These are phyloP conservation scores for Beauveria scarabaeidicola DNA, from an alignment of 2,329 filamentous ascomycete genomes.

Conservation along the genomic window DNA sequence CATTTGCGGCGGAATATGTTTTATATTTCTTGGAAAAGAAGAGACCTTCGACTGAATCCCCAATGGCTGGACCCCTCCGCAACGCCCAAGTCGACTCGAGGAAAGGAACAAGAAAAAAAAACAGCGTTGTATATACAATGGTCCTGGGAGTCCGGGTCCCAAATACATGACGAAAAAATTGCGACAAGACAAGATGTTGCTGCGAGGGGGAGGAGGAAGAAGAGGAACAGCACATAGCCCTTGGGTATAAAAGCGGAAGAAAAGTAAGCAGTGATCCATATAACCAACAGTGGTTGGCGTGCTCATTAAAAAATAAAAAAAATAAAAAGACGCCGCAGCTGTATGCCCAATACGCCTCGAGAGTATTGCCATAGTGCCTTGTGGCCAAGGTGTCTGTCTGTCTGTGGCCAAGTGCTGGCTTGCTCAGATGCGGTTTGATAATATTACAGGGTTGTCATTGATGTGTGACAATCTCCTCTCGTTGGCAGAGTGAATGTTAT, in stretches of 20 bases:
- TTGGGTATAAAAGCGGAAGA: conserved; percentile 7
- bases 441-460: conserved; percentile 2
- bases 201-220: neutral
- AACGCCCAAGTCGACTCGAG: neutral
- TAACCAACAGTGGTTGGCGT: neutral
- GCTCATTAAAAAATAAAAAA: neutral
- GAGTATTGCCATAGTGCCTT: neutral
- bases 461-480: neutral
- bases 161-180: neutral
- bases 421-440: neutral
- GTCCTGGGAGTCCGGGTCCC: neutral
- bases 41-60: too few species aligned
- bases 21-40: neutral
- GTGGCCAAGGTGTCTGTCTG: neutral
- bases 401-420: neutral
- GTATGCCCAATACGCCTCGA: neutral
- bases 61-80: neutral
- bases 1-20: neutral
- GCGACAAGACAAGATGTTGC: neutral
- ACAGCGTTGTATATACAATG: conserved; percentile 1
- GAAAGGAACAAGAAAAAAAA: neutral
- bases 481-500: neutral
- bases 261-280: neutral
- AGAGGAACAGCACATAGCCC: neutral
- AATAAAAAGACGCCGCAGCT: neutral